A percentile compares a stretch with the other conserved stretches of the same genome.
Conservation (phyloP, 176 grass and related monocot genomes). For the Aegilops umbellulata region DNA sequence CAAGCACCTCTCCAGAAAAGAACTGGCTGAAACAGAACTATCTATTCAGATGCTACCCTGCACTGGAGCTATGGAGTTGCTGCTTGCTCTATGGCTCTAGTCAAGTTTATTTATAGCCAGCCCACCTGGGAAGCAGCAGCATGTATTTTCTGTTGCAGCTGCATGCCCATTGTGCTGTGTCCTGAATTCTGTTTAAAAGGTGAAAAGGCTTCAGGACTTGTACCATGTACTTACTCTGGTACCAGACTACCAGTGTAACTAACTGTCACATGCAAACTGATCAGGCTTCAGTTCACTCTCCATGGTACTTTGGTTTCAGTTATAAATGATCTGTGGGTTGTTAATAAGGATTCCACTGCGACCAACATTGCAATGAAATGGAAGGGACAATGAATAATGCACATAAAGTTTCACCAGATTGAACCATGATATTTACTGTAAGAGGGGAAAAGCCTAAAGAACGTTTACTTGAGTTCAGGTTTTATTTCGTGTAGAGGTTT, state of each 20-base stretch:
- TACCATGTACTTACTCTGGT: not conserved
- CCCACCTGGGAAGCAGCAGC: not conserved
- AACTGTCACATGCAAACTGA: not conserved
- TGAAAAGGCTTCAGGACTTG: not conserved
- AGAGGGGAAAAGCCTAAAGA: not conserved
- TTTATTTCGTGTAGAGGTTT: slow-evolving; percentile 8
- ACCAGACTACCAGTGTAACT: not conserved
- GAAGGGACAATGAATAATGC: not conserved
- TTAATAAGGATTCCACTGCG: not conserved
- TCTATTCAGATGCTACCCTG: slow-evolving; percentile 13
- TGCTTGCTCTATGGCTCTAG: not conserved
- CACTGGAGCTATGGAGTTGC: not conserved
- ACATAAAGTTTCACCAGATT: not conserved
- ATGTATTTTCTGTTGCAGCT: slow-evolving; percentile 12
- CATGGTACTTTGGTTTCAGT: not conserved
- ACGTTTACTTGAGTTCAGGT: not conserved
- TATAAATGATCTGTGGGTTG: not conserved
- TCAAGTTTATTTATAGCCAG: slow-evolving; percentile 20
- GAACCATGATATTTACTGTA: not conserved
- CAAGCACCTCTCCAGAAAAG: not conserved
- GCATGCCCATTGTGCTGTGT: not conserved
- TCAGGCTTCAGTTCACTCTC: not conserved
- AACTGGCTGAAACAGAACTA: no score
- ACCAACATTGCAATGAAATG: not conserved
- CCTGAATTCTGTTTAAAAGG: not conserved